Percentiles rank a stretch among this genome's conserved stretches.
These are phyloP conservation scores for Cryoendolithus antarcticus DNA, from an alignment of 2,329 filamentous ascomycete genomes.

Conservation along the genomic window DNA sequence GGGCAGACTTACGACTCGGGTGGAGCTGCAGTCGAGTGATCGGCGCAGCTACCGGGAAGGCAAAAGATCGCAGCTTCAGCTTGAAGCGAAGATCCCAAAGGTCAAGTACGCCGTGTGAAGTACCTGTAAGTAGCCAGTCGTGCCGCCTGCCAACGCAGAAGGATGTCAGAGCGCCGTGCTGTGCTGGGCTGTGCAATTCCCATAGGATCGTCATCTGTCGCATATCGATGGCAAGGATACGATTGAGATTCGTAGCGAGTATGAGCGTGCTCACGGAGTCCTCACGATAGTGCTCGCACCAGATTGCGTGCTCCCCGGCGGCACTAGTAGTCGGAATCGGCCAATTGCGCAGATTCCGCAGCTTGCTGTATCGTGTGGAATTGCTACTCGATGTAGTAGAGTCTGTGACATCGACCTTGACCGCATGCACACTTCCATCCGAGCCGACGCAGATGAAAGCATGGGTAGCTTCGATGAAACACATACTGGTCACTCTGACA, in stretches of 20 bases:
- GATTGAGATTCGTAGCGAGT: constrained; percentile 74
- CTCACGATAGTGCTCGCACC: constrained; percentile 82
- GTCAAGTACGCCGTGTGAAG: constrained; percentile 82
- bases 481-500: constrained; percentile 64
- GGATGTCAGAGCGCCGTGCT: constrained; percentile 82
- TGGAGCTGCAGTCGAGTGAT: constrained; percentile 73
- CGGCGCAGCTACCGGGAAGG: constrained; percentile 64
- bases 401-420: constrained; percentile 57
- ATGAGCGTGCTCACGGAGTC: constrained; percentile 73
- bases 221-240: constrained; percentile 73
- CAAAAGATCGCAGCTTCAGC: constrained; percentile 77
- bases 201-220: constrained; percentile 76
- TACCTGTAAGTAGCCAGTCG: constrained; percentile 85
- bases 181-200: constrained; percentile 70
- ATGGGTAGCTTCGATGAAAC: constrained; percentile 88
- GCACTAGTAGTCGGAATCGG: constrained; percentile 43
- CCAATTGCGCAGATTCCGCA: constrained; percentile 66
- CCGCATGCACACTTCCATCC: constrained; percentile 81
- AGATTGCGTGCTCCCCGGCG: constrained; percentile 64
- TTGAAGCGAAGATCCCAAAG: constrained; percentile 96
- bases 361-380: constrained; percentile 58
- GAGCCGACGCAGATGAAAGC: constrained; percentile 83
- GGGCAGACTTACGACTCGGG: constrained; percentile 41
- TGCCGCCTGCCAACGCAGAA: constrained; percentile 78
- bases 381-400: constrained; percentile 35